A percentile compares a stretch with the other conserved stretches of the same genome.
phyloP scores from a whole-genome alignment of 2,329 filamentous ascomycete species.

The Cladobotryum protrusum region DNA sequence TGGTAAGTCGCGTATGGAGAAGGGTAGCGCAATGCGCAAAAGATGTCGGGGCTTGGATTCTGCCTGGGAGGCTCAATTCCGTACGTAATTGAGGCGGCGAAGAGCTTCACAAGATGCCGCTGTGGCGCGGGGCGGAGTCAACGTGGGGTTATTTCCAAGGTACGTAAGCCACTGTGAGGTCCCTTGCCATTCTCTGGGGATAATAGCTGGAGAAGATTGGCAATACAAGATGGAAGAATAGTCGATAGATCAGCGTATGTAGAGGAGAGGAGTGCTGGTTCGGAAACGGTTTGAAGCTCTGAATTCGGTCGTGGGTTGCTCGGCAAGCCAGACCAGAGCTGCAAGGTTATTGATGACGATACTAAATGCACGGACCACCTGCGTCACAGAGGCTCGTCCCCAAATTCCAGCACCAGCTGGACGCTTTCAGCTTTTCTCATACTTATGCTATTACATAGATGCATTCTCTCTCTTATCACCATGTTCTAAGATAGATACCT shows the following conservation, averaged over 20 bases:
- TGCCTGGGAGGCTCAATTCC: too few relatives aligned
- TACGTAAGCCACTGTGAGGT: constrained; percentile 11
- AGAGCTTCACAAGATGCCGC: not conserved
- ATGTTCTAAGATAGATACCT: too few relatives aligned
- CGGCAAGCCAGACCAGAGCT: not conserved
- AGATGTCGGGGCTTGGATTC: too few relatives aligned
- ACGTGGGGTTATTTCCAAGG: constrained; percentile 12
- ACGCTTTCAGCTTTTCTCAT: too few relatives aligned
- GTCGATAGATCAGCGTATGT: not conserved
- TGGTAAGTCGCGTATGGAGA: not conserved
- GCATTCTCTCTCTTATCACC: too few relatives aligned
- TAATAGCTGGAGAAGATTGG: not conserved
- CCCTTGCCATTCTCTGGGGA: constrained; percentile 18
- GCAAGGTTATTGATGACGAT: constrained; percentile 13
- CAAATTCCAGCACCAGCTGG: too few relatives aligned
- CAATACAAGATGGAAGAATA: not conserved
- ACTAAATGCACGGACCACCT: constrained; percentile 13
- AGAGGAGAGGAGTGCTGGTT: constrained; percentile 1
- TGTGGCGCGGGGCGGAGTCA: constrained; percentile 12
- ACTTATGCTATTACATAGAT: too few relatives aligned
- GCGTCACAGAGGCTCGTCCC: not conserved
- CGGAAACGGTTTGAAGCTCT: constrained; percentile 7
- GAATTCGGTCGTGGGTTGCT: constrained; percentile 2
- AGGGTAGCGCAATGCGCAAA: not conserved
- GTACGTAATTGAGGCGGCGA: constrained; percentile 5